Conservation (phyloP, 805 yeast species). For the Nakazawaea peltata region DNA sequence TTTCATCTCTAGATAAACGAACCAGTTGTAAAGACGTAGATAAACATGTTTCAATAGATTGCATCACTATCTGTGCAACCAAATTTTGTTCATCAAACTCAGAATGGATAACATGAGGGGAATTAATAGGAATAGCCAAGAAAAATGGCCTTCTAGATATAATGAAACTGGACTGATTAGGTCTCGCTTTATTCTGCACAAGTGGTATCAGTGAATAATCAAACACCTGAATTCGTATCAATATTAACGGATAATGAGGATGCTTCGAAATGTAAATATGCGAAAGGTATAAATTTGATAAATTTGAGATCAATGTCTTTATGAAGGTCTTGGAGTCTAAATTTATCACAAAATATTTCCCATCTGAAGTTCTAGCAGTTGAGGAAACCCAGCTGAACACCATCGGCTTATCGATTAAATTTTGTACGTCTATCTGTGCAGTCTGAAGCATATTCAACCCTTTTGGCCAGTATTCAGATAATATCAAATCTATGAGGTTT, state of each 20-base stretch:
- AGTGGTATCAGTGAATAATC: slow-evolving; percentile 29
- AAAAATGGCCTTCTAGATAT: slow-evolving; percentile 55
- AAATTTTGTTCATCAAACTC: slow-evolving; percentile 28
- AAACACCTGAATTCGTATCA: slow-evolving; percentile 63
- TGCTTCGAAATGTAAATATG: slow-evolving; percentile 63
- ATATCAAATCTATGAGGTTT: slow-evolving; percentile 33
- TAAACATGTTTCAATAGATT: slow-evolving; percentile 48
- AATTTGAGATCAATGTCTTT: slow-evolving; percentile 33
- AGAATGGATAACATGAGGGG: slow-evolving; percentile 60
- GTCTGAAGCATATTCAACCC: slow-evolving; percentile 60
- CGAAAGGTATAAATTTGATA: slow-evolving; percentile 46
- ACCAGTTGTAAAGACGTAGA: slow-evolving; percentile 36
- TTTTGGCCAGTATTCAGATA: slow-evolving; percentile 41
- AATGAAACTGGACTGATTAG: slow-evolving; percentile 19
- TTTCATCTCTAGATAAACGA: slow-evolving; percentile 24
- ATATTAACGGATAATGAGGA: slow-evolving; percentile 50
- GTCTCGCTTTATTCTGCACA: slow-evolving; percentile 5
- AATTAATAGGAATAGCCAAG: slow-evolving; percentile 57
- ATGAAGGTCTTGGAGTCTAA: slow-evolving; percentile 46
- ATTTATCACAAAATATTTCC: slow-evolving; percentile 23
- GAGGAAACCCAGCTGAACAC: slow-evolving; percentile 40
- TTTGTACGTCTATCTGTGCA: slow-evolving; percentile 64
- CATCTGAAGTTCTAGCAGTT: slow-evolving; percentile 28
- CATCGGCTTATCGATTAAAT: slow-evolving; percentile 51
- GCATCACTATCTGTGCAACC: slow-evolving; percentile 47